Evolutionary conservation across 441 rosid species (phyloP).

Genomic region (Hypseocharis bilobata): DNA sequence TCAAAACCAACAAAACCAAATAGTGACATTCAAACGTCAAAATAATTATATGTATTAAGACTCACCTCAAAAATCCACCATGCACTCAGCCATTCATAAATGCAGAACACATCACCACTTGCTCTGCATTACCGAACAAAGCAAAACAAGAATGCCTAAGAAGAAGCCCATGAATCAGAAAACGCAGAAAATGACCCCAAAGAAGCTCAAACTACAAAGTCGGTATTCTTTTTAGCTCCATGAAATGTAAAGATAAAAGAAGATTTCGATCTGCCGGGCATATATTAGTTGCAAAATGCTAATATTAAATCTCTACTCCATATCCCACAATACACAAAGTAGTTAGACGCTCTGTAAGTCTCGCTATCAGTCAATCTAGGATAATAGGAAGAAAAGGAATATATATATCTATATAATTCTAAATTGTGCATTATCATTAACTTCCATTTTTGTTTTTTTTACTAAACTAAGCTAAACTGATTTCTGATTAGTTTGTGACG

Average conservation of each 20-base stretch:
- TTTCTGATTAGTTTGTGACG: background rate
- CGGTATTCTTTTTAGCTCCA: background rate
- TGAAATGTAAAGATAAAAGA: background rate
- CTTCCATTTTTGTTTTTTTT: background rate
- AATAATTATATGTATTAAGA: background rate
- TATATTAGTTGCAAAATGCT: background rate
- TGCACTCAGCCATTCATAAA: background rate
- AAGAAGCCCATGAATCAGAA: background rate
- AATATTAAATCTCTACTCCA: background rate
- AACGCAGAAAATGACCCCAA: background rate
- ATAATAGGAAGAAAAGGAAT: background rate
- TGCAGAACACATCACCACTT: background rate
- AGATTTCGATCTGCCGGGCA: background rate
- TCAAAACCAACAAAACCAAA: background rate
- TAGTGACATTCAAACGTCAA: background rate
- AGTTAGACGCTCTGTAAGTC: background rate
- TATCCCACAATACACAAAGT: background rate
- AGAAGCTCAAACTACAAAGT: background rate
- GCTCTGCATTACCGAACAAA: background rate
- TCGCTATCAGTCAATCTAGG: conserved; percentile 2
- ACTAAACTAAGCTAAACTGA: background rate
- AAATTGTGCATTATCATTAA: too few relatives aligned
- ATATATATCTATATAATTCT: too few relatives aligned
- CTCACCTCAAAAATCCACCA: background rate
- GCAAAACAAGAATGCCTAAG: background rate